Base-by-base conservation (phyloP, 2,329 filamentous ascomycete species). In the Aspergillus awamori region DNA sequence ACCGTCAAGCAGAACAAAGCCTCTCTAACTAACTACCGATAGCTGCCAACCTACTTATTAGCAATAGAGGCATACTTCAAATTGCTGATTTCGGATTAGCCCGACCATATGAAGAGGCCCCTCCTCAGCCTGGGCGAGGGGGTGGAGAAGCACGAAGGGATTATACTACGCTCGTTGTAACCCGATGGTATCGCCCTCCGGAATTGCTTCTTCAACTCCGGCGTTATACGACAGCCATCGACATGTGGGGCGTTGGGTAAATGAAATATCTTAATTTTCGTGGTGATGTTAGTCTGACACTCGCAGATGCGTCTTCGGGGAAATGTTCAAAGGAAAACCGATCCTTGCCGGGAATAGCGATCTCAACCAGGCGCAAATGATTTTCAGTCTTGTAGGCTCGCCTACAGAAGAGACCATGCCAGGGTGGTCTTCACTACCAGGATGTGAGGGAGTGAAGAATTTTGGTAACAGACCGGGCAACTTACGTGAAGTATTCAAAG, bases 41-140 rank as follows among this genome's bases (percentile, higher is more conserved):
- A 78, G 95, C 95, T 2, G 95, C 95, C 72, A 99, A 99, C 74
- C 84, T 99, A 33, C 86, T 99, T 61, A 99, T 99, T 78, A 96
- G 91, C 80, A 98, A 99, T 77, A 85, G 87, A 58, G 95, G 95
- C 22, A 89, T 97, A 59, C 85, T 99, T 10, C 94, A 98, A 76
- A 98, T 99, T 77, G 95, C 93, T 45, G 95, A 99, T 81, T 99
- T 99, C 70, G 95, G 95, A 69, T 85, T 99, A 36, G 95, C 95
- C 7, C 86, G 95, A 70, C 91, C 96, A 70, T 99, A 97, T 74
- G 93, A 97, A 65, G 95, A 96, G 47, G 84, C 86, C 0, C 87
- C 89, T 4, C 95, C 95, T 2, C 85, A 87, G 59, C 81, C 90
- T 24, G 93, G 93, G 0, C 85, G 84, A 62, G 91, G 93, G 39